Base-by-base conservation (phyloP, 306 rosid genomes). In the Dalbergia cultrata region DNA sequence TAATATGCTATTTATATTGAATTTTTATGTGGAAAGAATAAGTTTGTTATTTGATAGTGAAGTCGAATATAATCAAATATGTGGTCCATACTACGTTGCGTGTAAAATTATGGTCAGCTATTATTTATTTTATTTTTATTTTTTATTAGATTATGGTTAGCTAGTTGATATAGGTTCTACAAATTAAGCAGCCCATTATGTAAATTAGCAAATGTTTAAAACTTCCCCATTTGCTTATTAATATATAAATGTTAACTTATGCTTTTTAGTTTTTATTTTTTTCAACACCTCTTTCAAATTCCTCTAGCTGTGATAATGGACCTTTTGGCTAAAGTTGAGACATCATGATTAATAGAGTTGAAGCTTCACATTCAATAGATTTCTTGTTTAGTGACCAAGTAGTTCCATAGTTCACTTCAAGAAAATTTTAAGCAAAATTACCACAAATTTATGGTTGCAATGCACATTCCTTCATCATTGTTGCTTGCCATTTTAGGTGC, bases 321-420 rank as follows among this genome's bases (percentile, higher is more conserved):
- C 7, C 75, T 65, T 84, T 81, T 65, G 70, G 85, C 69, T 59
- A 77, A 71, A 81, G 84, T 68, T 79, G 67, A 83, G 76, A 85
- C 90, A 83, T 79, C 86, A 88, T 89, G 74, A 84, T 89, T 8
- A 61, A 12, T 67, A 19, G 83, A 41, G 78, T 83, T 85, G 81
- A 70, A 82, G 77, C 75, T 78, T 85, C 82, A 63, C 75, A 57
- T 85, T 87, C 86, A 78, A 60, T 79, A 12, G 18, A 54, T 69
- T 67, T 71, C 70, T 59, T 56, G 14, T 47, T 62, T 68, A 74
- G 59, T 61, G 71, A 58, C 39, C 63, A n/a, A 43, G 41, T 63
- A 61, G 78, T 75, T 79, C 70, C 35, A 44, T 44, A 44, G 31
- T 76, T 80, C 58, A 72, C 45, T 76, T 80, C 76, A 75, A 4